phyloP scores from a whole-genome alignment of 2,329 filamentous ascomycete species.

The Bipolaris cookei region DNA sequence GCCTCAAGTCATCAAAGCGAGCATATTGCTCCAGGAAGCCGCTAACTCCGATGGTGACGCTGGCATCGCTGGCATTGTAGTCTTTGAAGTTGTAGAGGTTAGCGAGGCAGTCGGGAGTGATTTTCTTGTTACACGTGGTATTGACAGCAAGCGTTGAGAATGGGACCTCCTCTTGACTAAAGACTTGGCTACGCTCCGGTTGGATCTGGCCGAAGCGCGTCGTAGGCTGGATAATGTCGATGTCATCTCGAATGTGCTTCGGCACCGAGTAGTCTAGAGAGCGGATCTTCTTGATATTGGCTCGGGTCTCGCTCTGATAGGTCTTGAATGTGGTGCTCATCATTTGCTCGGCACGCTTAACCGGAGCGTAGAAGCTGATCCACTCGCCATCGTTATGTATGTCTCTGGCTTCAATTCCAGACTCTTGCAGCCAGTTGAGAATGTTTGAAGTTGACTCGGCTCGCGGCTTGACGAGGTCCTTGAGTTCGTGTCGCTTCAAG shows the following conservation, averaged over 20 bases:
- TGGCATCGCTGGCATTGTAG: constrained; percentile 48
- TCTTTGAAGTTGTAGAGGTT: constrained; percentile 55
- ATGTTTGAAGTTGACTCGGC: constrained; percentile 58
- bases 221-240: constrained; percentile 70
- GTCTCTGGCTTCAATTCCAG: constrained; percentile 55
- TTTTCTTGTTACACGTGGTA: constrained; percentile 51
- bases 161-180: constrained; percentile 35
- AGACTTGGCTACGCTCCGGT: constrained; percentile 50
- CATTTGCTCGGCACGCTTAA: constrained; percentile 61
- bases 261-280: constrained; percentile 68
- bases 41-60: constrained; percentile 52
- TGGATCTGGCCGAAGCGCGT: constrained; percentile 64
- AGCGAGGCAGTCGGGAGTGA: constrained; percentile 57
- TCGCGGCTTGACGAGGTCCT: constrained; percentile 60
- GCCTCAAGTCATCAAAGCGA: constrained; percentile 54
- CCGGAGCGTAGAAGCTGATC: constrained; percentile 64
- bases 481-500: constrained; percentile 66
- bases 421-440: constrained; percentile 61
- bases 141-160: constrained; percentile 36
- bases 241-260: constrained; percentile 58
- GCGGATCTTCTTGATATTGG: constrained; percentile 57
- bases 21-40: constrained; percentile 59
- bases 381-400: constrained; percentile 64
- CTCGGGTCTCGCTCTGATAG: constrained; percentile 58
- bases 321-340: constrained; percentile 64